Conservation (phyloP, 805 yeast species). For the Komagataella phaffii region DNA sequence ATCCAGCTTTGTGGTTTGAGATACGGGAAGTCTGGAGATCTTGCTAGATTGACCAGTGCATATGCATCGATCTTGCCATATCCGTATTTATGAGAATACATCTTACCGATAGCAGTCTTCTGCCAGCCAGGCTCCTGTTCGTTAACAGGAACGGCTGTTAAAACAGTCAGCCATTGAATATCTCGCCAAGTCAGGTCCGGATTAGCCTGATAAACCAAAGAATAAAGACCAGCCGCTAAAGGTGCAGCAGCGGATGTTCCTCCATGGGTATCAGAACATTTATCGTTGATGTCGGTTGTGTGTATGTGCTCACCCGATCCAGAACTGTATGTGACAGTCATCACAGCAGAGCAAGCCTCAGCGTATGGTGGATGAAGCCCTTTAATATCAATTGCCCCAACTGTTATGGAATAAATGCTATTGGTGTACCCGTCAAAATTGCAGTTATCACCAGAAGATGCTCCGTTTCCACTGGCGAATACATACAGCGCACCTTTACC, state of each 20-base stretch:
- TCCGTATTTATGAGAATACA: constrained; percentile 79
- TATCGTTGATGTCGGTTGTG: constrained; percentile 64
- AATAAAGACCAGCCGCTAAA: constrained; percentile 89
- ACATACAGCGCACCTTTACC: constrained; percentile 82
- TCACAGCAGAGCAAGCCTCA: constrained; percentile 88
- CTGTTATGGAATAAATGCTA: constrained; percentile 87
- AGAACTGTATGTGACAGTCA: constrained; percentile 87
- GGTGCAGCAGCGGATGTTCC: constrained; percentile 99
- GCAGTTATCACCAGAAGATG: constrained; percentile 70
- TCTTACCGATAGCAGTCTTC: constrained; percentile 46
- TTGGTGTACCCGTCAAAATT: constrained; percentile 97
- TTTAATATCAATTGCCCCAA: constrained; percentile 81
- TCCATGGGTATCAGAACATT: constrained; percentile 70
- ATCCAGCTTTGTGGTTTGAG: constrained; percentile 91
- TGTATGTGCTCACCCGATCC: constrained; percentile 85
- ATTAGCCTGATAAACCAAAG: constrained; percentile 70
- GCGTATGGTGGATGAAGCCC: constrained; percentile 84
- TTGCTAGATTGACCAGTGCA: constrained; percentile 56
- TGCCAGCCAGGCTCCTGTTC: constrained; percentile 65
- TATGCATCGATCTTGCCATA: constrained; percentile 87
- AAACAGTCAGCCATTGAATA: constrained; percentile 70
- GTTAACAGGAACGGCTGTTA: constrained; percentile 57
- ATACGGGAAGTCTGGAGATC: constrained; percentile 41
- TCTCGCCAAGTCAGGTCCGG: constrained; percentile 94
- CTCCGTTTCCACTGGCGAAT: constrained; percentile 96